Base-by-base conservation (phyloP, 768 basidiomycete genomes). In the Serendipita sp. region DNA sequence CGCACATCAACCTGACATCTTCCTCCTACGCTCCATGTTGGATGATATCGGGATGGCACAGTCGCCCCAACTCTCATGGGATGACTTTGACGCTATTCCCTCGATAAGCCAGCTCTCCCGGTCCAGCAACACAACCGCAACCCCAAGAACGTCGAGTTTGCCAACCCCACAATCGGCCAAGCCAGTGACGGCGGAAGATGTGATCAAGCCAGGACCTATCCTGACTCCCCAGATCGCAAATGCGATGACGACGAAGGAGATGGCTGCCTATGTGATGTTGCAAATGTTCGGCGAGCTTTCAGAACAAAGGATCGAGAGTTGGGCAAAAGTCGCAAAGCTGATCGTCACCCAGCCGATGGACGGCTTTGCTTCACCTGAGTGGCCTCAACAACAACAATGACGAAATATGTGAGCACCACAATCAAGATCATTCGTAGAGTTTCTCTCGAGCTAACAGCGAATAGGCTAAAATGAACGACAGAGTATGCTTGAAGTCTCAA, bases 291-390 rank as follows among this genome's bases (percentile, higher is more conserved):
- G 56, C 4, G 56, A 60, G 28, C 28, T 60, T 10, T 60, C 56
- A 8, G 56, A 60, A 36, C 28, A 38, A 32, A 2, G 56, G n/a
- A 60, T 60, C 23, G 56, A 60, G 56, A 60, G 56, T 35, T 60
- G 56, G 56, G 56, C 28, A 38, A 28, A 30, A 18, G 35, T 60
- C 18, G 56, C 56, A 28, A 60, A 60, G 36, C 56, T 60, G n/a
- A 60, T 60, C 8, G 56, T 60, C 28, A 60, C 56, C 28, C 56
- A 60, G 36, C 56, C 56, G 28, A 60, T 60, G 56, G 56, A 60
- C 28, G 56, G 56, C 10, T 60, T 60, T n/a, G 56, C 30, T 5
- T 5, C 48, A 51, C 41, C 41, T 2, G 41, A 41, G 13, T 41
- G 41, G 41, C 41, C 41, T 41, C 41, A 41, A 41, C 41, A 41